Evolutionary conservation across 2,329 filamentous ascomycete genomes (phyloP).

Genomic region (Paraphoma sp.): DNA sequence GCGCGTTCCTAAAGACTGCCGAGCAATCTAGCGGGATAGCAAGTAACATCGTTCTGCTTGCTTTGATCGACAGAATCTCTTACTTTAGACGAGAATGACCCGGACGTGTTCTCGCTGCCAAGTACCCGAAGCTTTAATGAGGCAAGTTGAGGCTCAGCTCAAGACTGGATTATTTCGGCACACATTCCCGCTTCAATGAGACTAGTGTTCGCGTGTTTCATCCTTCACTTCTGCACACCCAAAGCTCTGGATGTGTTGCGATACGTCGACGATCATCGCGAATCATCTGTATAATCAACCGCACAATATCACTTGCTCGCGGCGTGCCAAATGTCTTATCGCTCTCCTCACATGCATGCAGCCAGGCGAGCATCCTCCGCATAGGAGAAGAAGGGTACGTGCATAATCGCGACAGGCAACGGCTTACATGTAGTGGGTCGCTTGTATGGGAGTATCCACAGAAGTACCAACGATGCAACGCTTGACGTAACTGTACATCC

Average conservation of each 20-base stretch:
- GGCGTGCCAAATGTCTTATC: slow-evolving; percentile 15
- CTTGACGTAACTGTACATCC: slow-evolving; percentile 41
- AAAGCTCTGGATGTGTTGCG: not conserved
- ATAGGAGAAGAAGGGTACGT: slow-evolving; percentile 6
- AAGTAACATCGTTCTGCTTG: slow-evolving; percentile 11
- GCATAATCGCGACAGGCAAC: slow-evolving; percentile 21
- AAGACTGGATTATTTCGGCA: slow-evolving; percentile 5
- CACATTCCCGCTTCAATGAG: slow-evolving; percentile 1
- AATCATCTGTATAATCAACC: not conserved
- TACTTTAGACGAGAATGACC: slow-evolving; percentile 21
- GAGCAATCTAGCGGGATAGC: slow-evolving; percentile 2
- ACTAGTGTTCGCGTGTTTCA: not conserved
- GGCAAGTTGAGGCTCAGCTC: not conserved
- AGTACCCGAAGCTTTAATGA: slow-evolving; percentile 6
- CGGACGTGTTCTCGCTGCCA: slow-evolving; percentile 25
- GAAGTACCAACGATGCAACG: slow-evolving; percentile 13
- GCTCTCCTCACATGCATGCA: slow-evolving; percentile 19
- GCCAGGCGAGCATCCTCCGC: not conserved
- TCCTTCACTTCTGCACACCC: not conserved
- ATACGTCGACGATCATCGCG: not conserved
- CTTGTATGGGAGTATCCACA: slow-evolving; percentile 31
- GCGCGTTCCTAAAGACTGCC: slow-evolving; percentile 7
- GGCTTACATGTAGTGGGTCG: slow-evolving; percentile 24
- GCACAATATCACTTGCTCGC: not conserved
- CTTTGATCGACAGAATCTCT: slow-evolving; percentile 13